These are phyloP conservation scores for Coniochaeta hoffmannii DNA, from an alignment of 2,329 filamentous ascomycete species.

Conservation along the genomic window DNA sequence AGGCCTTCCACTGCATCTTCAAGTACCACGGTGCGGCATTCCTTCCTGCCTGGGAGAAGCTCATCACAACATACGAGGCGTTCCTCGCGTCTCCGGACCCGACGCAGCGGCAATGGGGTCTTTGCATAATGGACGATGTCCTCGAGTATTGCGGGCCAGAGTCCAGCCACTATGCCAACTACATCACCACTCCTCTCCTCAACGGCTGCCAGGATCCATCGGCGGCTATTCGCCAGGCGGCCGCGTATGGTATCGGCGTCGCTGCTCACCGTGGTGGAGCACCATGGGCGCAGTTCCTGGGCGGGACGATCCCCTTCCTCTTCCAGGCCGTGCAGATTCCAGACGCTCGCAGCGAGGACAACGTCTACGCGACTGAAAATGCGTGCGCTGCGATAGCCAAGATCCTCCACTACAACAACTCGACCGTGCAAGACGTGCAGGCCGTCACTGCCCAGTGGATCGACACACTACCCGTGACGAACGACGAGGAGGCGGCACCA, in stretches of 20 bases:
- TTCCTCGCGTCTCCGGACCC: constrained; percentile 78
- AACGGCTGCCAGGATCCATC: constrained; percentile 80
- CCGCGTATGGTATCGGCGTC: constrained; percentile 91
- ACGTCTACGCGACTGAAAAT: constrained; percentile 96
- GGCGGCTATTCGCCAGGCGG: constrained; percentile 89
- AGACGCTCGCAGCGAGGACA: constrained; percentile 81
- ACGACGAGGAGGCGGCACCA: constrained; percentile 94
- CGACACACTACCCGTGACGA: constrained; percentile 81
- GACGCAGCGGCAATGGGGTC: constrained; percentile 95
- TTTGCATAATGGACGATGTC: constrained; percentile 98
- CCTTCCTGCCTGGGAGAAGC: constrained; percentile 77
- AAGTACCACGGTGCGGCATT: constrained; percentile 88
- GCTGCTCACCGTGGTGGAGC: constrained; percentile 87
- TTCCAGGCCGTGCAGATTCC: constrained; percentile 79
- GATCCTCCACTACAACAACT: constrained; percentile 83
- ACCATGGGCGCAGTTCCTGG: constrained; percentile 81
- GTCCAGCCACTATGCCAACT: constrained; percentile 76
- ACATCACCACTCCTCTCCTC: constrained; percentile 81
- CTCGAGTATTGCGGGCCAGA: constrained; percentile 91
- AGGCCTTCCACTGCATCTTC: constrained; percentile 98
- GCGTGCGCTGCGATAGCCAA: constrained; percentile 95
- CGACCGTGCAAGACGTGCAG: constrained; percentile 68
- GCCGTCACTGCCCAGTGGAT: constrained; percentile 80
- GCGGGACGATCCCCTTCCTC: constrained; percentile 68
- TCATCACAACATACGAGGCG: constrained; percentile 76